Conservation (phyloP, 2,329 filamentous ascomycete species). For the Cladosporium sp. region DNA sequence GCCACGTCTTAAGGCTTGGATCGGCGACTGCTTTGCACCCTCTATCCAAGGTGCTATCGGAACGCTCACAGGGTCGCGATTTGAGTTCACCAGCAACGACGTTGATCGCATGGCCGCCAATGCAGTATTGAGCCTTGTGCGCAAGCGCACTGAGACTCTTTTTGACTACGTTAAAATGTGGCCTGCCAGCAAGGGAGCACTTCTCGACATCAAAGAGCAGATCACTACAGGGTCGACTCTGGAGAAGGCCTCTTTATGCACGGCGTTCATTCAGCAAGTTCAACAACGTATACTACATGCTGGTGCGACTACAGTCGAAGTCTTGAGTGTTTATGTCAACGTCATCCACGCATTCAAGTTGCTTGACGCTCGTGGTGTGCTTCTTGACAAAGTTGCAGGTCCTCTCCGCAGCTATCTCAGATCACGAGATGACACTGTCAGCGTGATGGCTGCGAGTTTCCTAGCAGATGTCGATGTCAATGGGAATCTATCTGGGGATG, state of each 20-base stretch:
- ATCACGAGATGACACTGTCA: conserved; percentile 71
- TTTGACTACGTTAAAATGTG: conserved; percentile 76
- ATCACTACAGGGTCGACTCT: conserved; percentile 65
- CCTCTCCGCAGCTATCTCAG: conserved; percentile 72
- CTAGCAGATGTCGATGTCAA: conserved; percentile 56
- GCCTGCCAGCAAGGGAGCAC: conserved; percentile 66
- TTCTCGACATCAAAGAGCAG: conserved; percentile 65
- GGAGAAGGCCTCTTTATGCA: conserved; percentile 65
- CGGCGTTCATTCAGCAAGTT: conserved; percentile 63
- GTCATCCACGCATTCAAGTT: conserved; percentile 74
- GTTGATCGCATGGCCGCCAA: conserved; percentile 68
- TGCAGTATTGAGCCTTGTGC: conserved; percentile 63
- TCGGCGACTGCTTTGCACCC: conserved; percentile 63
- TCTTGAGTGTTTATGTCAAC: conserved; percentile 71
- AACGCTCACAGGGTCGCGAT: conserved; percentile 20
- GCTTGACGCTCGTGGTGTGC: conserved; percentile 71
- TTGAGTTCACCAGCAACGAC: conserved; percentile 32
- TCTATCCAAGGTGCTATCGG: conserved; percentile 54
- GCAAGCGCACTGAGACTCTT: conserved; percentile 64
- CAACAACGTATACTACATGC: conserved; percentile 67
- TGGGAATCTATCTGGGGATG: conserved; percentile 33
- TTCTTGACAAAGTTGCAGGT: conserved; percentile 69
- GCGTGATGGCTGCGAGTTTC: conserved; percentile 70
- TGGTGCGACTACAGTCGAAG: conserved; percentile 70
- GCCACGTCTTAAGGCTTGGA: conserved; percentile 59